Percentiles rank a stretch among this genome's conserved stretches.
phyloP scores from a whole-genome alignment of 2,329 filamentous ascomycete species.

The Fulvia fulva region DNA sequence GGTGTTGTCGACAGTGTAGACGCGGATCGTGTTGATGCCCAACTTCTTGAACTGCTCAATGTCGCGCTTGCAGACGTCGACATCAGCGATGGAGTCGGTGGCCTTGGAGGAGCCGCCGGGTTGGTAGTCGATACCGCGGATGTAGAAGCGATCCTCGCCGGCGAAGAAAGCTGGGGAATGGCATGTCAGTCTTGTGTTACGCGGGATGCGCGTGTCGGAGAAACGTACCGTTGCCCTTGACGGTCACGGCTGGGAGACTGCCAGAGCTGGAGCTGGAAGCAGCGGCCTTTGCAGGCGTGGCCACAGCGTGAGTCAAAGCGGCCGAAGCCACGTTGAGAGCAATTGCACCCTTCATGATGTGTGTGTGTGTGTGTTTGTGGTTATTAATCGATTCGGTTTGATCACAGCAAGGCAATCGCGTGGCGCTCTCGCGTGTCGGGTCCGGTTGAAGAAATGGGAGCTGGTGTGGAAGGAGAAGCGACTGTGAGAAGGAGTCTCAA shows the following conservation, averaged over 20 bases:
- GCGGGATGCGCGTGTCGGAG: neutral
- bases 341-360: conserved; percentile 52
- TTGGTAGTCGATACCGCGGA: conserved; percentile 56
- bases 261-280: conserved; percentile 39
- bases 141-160: conserved; percentile 57
- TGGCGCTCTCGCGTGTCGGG: neutral
- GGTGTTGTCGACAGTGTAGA: conserved; percentile 90
- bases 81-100: conserved; percentile 72
- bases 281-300: conserved; percentile 36
- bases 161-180: conserved; percentile 62
- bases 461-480: neutral
- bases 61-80: conserved; percentile 68
- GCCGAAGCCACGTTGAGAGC: conserved; percentile 46
- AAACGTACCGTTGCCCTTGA: conserved; percentile 58
- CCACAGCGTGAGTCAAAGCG: conserved; percentile 45
- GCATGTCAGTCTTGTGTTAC: conserved; percentile 19
- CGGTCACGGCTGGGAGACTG: conserved; percentile 53
- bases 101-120: conserved; percentile 57
- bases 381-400: neutral
- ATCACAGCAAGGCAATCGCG: neutral
- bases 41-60: conserved; percentile 78
- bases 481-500: neutral
- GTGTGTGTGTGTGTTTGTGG: conserved; percentile 6
- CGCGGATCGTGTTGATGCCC: conserved; percentile 85
- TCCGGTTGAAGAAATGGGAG: neutral